Evolutionary conservation across 2,329 filamentous ascomycete genomes (phyloP).

Genomic region (Sordariomycetes sp.): DNA sequence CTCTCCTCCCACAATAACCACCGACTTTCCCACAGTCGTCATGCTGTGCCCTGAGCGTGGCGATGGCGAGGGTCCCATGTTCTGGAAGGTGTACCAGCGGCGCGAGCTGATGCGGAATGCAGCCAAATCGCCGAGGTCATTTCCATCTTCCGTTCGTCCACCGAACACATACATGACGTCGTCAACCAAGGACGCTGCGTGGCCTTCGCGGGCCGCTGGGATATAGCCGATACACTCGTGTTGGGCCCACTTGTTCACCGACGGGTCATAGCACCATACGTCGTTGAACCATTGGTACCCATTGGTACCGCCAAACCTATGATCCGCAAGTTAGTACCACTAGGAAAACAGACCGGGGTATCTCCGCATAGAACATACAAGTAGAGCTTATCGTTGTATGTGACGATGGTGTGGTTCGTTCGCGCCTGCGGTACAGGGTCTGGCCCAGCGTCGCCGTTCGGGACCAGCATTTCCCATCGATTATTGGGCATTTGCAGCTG

Average conservation of each 20-base stretch:
- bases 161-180: constrained; percentile 99
- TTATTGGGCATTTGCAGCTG: constrained; percentile 85
- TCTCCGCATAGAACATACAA: constrained; percentile 47
- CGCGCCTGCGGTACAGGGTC: constrained; percentile 64
- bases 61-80: constrained; percentile 95
- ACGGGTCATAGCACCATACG: constrained; percentile 91
- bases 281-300: constrained; percentile 98
- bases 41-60: constrained; percentile 93
- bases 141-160: constrained; percentile 85
- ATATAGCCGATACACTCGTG: constrained; percentile 98
- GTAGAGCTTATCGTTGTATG: constrained; percentile 87
- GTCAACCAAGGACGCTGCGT: constrained; percentile 85
- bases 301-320: constrained; percentile 92
- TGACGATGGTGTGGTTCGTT: constrained; percentile 90
- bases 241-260: constrained; percentile 72
- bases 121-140: constrained; percentile 84
- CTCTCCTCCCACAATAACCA: constrained; percentile 88
- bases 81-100: constrained; percentile 98
- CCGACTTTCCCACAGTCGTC: constrained; percentile 86
- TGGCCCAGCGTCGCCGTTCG: constrained; percentile 33
- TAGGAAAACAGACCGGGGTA: background rate
- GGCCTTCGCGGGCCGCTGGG: constrained; percentile 83
- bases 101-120: constrained; percentile 66
- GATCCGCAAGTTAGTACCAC: background rate
- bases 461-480: constrained; percentile 85